Base-by-base conservation (phyloP, 305 asterid species). In the Petunia hybrid region DNA sequence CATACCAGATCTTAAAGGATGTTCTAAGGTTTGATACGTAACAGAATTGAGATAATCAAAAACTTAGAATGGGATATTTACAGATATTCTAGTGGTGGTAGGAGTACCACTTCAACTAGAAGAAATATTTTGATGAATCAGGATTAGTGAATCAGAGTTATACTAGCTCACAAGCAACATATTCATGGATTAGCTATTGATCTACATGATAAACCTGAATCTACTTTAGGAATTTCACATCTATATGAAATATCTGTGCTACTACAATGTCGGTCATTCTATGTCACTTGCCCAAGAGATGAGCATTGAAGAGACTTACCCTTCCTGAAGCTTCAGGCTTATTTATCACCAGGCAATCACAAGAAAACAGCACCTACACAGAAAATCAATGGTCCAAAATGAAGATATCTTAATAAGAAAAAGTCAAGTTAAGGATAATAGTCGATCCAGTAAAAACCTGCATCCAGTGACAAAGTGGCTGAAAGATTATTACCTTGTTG, bases 401-500 rank as follows among this genome's bases (percentile, higher is more conserved):
- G 36, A 7, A 38, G 5, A 46, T 9, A 40, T 31, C 68, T 59
- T 13, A 67, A 45, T 8, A 43, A 69, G 80, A 82, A 59, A 77
- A 16, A 4, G 42, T 38, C 73, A 60, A 9, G 53, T 48, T n/a
- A 42, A 57, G 64, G 43, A 64, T 82, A 80, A 81, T 80, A 70
- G 60, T 14, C 48, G 53, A 40, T 14, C 53, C 53, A 67, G 38
- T 67, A 39, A 45, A 42, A 76, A 31, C 42, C 14, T 39, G 63
- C 14, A 46, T 73, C 59, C 80, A 66, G n/a, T 56, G 65, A 6
- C 35, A 55, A 31, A 56, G 5, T 31, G 63, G 14, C 39, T 22
- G 22, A 55, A 43, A 67, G 53, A 75, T 71, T 66, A 75, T 70
- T 65, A 94, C 99, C 98, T 96, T 96, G 86, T 94, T 89, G 63